Evolutionary conservation across 345 rosid genomes (phyloP), one percentile per base, ranked within the genome.

Genomic region (Lepidium sativum): DNA sequence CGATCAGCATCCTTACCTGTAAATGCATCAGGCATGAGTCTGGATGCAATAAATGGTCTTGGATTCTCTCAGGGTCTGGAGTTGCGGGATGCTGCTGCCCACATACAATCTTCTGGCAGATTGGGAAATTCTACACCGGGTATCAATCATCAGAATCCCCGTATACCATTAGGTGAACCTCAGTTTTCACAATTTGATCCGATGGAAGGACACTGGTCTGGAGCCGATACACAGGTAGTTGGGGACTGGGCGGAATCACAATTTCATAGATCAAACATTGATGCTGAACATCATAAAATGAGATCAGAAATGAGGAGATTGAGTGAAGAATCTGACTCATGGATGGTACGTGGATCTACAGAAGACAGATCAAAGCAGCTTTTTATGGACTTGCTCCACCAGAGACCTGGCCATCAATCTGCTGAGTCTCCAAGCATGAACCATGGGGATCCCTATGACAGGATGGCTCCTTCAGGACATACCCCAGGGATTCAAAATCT

Each of bases 321-420:
- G 45, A 18, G 50, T 60, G 63, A 73, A 78, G 63, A 29, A 60
- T 81, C 75, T 14, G 71, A 71, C 37, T 66, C 67, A 47, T 81
- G 81, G 62, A 25, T 84, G 66, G 7, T 81, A 69, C 78, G 74
- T 73, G 84, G 72, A 56, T 78, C 84, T 74, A 21, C 74, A 75
- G 86, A 83, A 64, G 94, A 86, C 21, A 88, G 81, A 52, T 78
- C 88, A 18, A 82, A 74, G 65, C 78, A 37, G 70, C 70, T 72
- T 55, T 69, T 77, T 48, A 67, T 79, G 82, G 81, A 83, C 13
- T 33, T 76, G 57, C 79, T 82, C 57, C 78, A 59, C 39, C 80
- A 70, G 66, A 77, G 77, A 35, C 62, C 63, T 14, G 73, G 74
- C 33, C 75, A 63, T 73, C 80, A n/a, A n/a, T n/a, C n/a, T n/a